phyloP scores from a whole-genome alignment of 176 grass and related monocot species.

The Elymus sibiricus region DNA sequence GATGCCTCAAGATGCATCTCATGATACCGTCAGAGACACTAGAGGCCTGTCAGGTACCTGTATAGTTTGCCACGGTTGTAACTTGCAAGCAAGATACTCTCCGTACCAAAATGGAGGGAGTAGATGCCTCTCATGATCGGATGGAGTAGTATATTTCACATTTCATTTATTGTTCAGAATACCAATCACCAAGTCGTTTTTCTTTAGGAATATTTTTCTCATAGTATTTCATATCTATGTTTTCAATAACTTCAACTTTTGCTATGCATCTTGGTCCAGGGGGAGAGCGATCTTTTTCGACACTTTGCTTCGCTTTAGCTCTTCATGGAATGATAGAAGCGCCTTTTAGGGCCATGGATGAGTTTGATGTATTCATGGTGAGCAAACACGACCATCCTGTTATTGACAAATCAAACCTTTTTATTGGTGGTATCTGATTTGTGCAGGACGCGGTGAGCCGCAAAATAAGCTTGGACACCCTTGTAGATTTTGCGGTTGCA shows the following conservation, averaged over 20 bases:
- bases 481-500: conserved; percentile 74
- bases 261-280: conserved; percentile 41
- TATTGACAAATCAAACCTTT: background rate
- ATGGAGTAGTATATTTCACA: background rate
- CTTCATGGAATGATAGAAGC: conserved; percentile 97
- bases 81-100: too few relatives aligned
- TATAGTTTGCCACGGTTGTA: background rate
- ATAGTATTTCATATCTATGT: background rate
- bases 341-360: conserved; percentile 98
- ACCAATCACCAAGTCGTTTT: background rate
- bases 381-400: conserved; percentile 7
- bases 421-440: conserved; percentile 10
- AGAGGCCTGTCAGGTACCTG: conserved; percentile 88
- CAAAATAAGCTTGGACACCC: conserved; percentile 93
- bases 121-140: too few relatives aligned
- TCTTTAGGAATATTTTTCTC: background rate
- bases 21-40: conserved; percentile 75
- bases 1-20: conserved; percentile 96
- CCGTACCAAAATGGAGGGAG: too few relatives aligned
- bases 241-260: background rate
- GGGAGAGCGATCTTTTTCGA: conserved; percentile 90
- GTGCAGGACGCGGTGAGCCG: conserved; percentile 85
- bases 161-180: background rate
- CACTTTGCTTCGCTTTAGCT: conserved; percentile 91
- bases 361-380: conserved; percentile 99